Evolutionary conservation across 805 yeast species (phyloP).

Genomic region (Brettanomyces sp.): DNA sequence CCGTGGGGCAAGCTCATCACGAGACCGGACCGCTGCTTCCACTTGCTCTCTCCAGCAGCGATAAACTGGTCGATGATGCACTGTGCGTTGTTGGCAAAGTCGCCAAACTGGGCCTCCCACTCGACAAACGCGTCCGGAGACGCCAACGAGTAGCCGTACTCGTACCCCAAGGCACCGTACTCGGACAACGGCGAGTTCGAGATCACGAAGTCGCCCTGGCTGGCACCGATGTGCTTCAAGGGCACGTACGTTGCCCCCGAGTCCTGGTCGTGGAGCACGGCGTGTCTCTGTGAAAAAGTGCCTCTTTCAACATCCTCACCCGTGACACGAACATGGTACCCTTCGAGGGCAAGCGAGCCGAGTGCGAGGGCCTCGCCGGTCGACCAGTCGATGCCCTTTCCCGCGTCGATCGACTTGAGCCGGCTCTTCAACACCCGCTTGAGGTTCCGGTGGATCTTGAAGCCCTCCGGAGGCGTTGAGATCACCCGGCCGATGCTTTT

Average conservation of each 20-base stretch:
- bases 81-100: slow-evolving; percentile 98
- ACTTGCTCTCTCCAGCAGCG: slow-evolving; percentile 93
- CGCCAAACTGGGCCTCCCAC: slow-evolving; percentile 99
- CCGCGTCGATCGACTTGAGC: slow-evolving; percentile 71
- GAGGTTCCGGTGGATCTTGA: slow-evolving; percentile 89
- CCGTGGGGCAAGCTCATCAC: slow-evolving; percentile 97
- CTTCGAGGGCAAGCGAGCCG: slow-evolving; percentile 87
- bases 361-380: slow-evolving; percentile 99
- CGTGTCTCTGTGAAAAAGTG: slow-evolving; percentile 99
- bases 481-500: slow-evolving; percentile 71
- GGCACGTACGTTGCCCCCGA: slow-evolving; percentile 81
- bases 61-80: slow-evolving; percentile 94
- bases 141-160: slow-evolving; percentile 96
- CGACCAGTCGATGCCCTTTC: slow-evolving; percentile 97
- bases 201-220: slow-evolving; percentile 80
- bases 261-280: slow-evolving; percentile 93
- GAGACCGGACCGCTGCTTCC: slow-evolving; percentile 98
- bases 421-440: slow-evolving; percentile 88
- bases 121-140: slow-evolving; percentile 94
- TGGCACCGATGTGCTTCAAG: slow-evolving; percentile 65
- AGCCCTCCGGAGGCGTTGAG: slow-evolving; percentile 78
- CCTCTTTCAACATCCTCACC: slow-evolving; percentile 99
- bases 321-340: slow-evolving; percentile 91
- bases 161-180: slow-evolving; percentile 99
- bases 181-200: slow-evolving; percentile 95